Base-by-base conservation (phyloP, 352 stramenopile species). In the Globisporangium irregulare region DNA sequence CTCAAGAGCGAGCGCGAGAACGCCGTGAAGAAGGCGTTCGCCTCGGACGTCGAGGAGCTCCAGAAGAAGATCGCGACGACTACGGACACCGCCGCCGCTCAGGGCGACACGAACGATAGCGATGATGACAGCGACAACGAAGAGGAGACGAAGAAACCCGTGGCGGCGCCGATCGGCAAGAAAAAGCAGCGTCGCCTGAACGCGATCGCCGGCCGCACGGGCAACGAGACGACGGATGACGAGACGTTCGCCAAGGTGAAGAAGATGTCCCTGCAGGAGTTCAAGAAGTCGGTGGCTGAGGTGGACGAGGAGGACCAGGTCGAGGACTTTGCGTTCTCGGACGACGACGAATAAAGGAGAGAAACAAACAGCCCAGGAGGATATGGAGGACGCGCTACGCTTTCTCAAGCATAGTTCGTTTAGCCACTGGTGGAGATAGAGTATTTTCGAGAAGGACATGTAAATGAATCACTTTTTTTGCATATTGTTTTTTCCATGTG, bases 1-100 rank as follows among this genome's bases (percentile, higher is more conserved):
- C 73, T 95, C 62, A 80, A 86, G 71, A 63, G 63, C 2, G 82
- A 97, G 68, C 87, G 92, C 29, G 90, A 98, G 55, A 73, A 82
- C 27, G 85, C 86, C 1, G 81, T 97, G 20, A 80, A 91, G 32
- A 97, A 98, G 75, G 81, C 98, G 53, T 92, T 96, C 34, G 76
- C 79, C 43, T 75, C 79, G 25, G 83, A 92, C 59, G 84, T 82
- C n/a, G 75, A 79, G 25, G 79, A 80, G 48, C 62, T 91, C 57
- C 71, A 91, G 67, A 73, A 90, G 67, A 94, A 94, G 73, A 71
- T 97, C 14, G 79, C 91, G 67, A 82, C 69, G 41, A 75, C 76
- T 34, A 57, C 71, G 51, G 60, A 77, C 38, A 64, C 59, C 27
- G 63, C 64, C 22, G 62, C 46, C 14, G 62, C 46, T 9, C 73